A percentile compares a stretch with the other conserved stretches of the same genome.
These are phyloP conservation scores for Geosmithia putterillii DNA, from an alignment of 2,329 filamentous ascomycete species.

Conservation along the genomic window DNA sequence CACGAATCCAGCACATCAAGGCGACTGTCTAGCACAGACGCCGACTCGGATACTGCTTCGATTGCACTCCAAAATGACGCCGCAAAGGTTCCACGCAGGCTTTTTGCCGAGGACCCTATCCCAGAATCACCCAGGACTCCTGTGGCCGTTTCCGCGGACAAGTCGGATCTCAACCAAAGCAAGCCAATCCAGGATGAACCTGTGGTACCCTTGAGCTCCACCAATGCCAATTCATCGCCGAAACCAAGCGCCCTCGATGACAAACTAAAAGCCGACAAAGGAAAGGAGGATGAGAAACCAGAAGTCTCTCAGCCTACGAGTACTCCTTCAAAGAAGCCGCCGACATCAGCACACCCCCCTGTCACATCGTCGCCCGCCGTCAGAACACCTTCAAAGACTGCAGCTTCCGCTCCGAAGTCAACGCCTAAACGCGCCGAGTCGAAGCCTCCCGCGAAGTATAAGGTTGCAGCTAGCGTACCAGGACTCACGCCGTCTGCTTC, in stretches of 20 bases:
- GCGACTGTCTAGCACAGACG: constrained; percentile 22
- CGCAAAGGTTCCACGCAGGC: constrained; percentile 7
- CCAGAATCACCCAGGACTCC: constrained; percentile 26
- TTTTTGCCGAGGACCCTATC: constrained; percentile 23
- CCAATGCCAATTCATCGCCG: background rate
- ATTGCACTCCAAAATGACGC: constrained; percentile 13
- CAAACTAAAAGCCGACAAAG: background rate
- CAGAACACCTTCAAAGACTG: too few species aligned
- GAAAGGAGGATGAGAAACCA: background rate
- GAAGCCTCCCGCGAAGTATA: constrained; percentile 1
- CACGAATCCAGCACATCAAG: constrained; percentile 21
- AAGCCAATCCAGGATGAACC: constrained; percentile 27
- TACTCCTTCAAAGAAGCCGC: background rate
- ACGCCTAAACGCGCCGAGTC: constrained; percentile 2
- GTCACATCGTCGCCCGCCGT: too few species aligned
- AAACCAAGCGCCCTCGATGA: background rate
- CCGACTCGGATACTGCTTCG: constrained; percentile 16
- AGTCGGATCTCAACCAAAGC: constrained; percentile 24
- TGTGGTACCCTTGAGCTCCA: background rate
- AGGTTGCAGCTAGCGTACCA: constrained; percentile 5
- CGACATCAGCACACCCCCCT: background rate
- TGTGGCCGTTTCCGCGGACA: constrained; percentile 14
- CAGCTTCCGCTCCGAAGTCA: background rate
- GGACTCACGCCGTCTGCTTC: constrained; percentile 16
- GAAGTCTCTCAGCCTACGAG: background rate